phyloP scores from a whole-genome alignment of 257 asterid genomes.

The Solanum pinnatisectum region DNA sequence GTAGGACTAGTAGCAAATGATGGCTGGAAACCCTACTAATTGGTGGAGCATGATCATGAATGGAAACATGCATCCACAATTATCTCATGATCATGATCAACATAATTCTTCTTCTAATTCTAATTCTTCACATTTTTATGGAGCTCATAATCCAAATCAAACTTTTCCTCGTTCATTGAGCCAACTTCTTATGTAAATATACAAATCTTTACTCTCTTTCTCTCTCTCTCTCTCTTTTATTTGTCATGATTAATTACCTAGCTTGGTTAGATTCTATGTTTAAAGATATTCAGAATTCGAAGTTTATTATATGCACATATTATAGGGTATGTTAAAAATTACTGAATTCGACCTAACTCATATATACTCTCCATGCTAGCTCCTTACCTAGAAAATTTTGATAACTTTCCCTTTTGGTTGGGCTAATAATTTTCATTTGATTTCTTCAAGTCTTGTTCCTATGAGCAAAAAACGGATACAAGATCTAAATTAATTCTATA shows the following conservation, averaged over 20 bases:
- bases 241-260: not conserved
- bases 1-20: constrained; percentile 25
- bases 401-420: not conserved
- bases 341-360: not conserved
- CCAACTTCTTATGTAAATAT: constrained; percentile 48
- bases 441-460: not conserved
- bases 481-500: not conserved
- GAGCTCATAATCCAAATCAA: constrained; percentile 16
- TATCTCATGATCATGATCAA: not conserved
- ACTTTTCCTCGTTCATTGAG: constrained; percentile 70
- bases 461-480: not conserved
- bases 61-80: constrained; percentile 53
- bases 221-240: constrained; percentile 8
- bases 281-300: not conserved
- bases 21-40: constrained; percentile 70
- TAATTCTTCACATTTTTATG: constrained; percentile 22
- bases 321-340: not conserved
- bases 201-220: not conserved
- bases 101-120: not conserved
- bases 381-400: not conserved
- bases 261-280: not conserved
- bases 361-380: not conserved
- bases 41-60: constrained; percentile 49
- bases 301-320: not conserved
- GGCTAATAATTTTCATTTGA: not conserved